Conservation (phyloP, 2,329 filamentous ascomycete species). For the Remersonia thermophila region DNA sequence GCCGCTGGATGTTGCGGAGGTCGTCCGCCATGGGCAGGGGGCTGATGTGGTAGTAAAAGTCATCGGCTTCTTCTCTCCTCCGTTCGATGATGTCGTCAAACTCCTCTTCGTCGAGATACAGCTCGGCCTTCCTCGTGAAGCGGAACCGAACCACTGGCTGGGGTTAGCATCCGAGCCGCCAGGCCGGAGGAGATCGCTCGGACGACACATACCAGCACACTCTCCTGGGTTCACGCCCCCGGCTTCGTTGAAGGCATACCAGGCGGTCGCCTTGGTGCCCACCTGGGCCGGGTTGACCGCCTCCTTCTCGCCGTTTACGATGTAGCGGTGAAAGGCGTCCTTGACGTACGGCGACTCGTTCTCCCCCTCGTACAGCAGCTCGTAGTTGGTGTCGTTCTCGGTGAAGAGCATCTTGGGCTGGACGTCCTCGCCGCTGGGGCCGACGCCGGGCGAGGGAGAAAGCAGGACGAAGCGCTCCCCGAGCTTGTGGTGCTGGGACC, state of each 20-base stretch:
- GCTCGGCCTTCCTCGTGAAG: conserved; percentile 61
- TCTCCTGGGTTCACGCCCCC: conserved; percentile 81
- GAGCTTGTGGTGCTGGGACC: conserved; percentile 67
- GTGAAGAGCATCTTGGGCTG: conserved; percentile 81
- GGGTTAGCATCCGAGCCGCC: conserved; percentile 1
- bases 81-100: conserved; percentile 86
- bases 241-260: conserved; percentile 84
- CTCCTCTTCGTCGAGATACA: conserved; percentile 79
- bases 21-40: conserved; percentile 90
- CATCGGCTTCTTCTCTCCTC: conserved; percentile 79
- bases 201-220: conserved; percentile 64
- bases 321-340: conserved; percentile 83
- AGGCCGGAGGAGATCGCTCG: too few relatives aligned
- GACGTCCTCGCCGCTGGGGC: conserved; percentile 67
- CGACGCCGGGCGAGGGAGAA: conserved; percentile 80
- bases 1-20: conserved; percentile 84
- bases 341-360: conserved; percentile 83
- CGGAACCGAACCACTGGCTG: conserved; percentile 75
- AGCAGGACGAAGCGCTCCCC: conserved; percentile 75
- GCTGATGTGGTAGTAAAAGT: conserved; percentile 90
- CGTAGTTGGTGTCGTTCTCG: conserved; percentile 86
- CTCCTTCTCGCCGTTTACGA: conserved; percentile 68
- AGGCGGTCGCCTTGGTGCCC: conserved; percentile 83
- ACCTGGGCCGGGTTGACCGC: conserved; percentile 68
- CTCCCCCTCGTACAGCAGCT: conserved; percentile 60